A percentile compares a stretch with the other conserved stretches of the same genome.
Evolutionary conservation across 495 filamentous ascomycete genomes (phyloP).

Genomic region (Neurospora sp.): DNA sequence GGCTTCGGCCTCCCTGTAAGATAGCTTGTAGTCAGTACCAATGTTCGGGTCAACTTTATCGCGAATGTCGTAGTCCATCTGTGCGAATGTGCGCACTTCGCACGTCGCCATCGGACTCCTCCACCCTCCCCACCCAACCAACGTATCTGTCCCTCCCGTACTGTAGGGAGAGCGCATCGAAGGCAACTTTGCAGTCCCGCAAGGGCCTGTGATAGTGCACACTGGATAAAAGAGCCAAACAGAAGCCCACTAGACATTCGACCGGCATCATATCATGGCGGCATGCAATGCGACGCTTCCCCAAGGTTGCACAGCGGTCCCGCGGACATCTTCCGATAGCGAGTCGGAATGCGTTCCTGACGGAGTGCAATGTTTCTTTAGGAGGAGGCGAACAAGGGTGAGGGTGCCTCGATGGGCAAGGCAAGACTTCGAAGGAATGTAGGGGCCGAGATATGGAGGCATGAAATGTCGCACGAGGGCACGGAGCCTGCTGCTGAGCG

Average conservation of each 20-base stretch:
- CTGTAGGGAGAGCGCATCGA: background rate
- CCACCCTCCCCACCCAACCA: background rate
- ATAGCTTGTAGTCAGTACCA: background rate
- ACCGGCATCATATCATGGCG: background rate
- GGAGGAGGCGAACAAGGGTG: background rate
- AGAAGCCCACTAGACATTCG: background rate
- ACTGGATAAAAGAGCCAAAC: background rate
- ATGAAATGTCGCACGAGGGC: background rate
- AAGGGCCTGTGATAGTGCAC: background rate
- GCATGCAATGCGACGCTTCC: background rate
- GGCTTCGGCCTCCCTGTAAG: slow-evolving; percentile 64
- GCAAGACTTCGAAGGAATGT: background rate
- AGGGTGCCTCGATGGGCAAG: background rate
- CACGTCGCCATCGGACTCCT: background rate
- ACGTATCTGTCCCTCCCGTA: background rate
- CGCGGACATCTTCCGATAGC: background rate
- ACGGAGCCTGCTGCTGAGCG: background rate
- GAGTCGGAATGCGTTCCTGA: background rate
- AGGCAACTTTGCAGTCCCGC: background rate
- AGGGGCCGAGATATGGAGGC: background rate
- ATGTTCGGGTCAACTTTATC: background rate
- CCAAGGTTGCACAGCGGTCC: background rate
- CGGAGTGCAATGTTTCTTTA: background rate
- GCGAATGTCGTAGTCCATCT: background rate
- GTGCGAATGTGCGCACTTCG: background rate